Conservation (phyloP, 1,284 basidiomycete genomes). For the Rhodotorula sp. region DNA sequence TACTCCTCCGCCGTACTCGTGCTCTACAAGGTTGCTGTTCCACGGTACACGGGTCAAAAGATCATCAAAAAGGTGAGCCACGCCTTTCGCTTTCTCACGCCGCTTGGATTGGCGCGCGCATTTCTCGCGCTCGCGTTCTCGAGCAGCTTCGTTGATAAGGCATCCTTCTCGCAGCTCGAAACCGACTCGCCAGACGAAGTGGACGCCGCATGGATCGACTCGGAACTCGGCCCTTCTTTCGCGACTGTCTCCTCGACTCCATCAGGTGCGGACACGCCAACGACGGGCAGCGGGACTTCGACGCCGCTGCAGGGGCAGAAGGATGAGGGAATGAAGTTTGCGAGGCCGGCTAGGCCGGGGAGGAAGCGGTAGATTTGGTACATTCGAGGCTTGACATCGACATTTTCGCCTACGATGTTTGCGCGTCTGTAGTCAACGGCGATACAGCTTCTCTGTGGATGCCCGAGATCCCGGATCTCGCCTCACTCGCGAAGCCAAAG, state of each 20-base stretch:
- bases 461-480: background rate
- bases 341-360: slow-evolving; percentile 45
- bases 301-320: slow-evolving; percentile 7
- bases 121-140: too few relatives aligned
- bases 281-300: background rate
- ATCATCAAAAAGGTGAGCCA: slow-evolving; percentile 46
- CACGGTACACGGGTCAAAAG: slow-evolving; percentile 54
- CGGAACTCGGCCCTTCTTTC: slow-evolving; percentile 56
- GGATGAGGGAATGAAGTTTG: slow-evolving; percentile 42
- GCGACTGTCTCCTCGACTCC: background rate
- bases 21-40: slow-evolving; percentile 58
- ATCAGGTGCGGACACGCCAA: background rate
- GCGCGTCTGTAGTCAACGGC: too few relatives aligned
- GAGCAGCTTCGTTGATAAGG: background rate
- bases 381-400: background rate
- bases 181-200: slow-evolving; percentile 76
- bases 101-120: background rate
- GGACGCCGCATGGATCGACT: slow-evolving; percentile 61
- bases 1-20: slow-evolving; percentile 69
- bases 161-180: slow-evolving; percentile 67
- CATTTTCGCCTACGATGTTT: background rate
- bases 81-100: background rate
- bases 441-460: too few relatives aligned
- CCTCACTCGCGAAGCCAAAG: background rate
- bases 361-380: slow-evolving; percentile 33